Evolutionary conservation across 495 filamentous ascomycete genomes (phyloP).

Genomic region (Aspergillus avenaceus): DNA sequence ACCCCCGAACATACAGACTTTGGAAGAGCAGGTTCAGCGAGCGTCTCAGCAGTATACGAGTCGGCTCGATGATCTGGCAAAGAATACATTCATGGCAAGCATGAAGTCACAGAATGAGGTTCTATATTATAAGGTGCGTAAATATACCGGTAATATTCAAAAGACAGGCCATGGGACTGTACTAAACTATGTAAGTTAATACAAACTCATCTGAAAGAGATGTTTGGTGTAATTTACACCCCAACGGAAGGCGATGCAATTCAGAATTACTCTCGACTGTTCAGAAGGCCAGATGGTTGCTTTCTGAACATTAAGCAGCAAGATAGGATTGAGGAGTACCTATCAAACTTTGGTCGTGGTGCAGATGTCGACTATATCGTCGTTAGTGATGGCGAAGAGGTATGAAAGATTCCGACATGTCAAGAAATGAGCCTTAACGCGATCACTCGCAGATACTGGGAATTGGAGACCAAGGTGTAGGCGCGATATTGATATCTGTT

Average conservation of each 20-base stretch:
- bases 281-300: slow-evolving; percentile 71
- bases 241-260: slow-evolving; percentile 93
- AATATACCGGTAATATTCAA: background rate
- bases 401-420: slow-evolving; percentile 8
- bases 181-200: slow-evolving; percentile 44
- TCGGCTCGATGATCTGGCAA: slow-evolving; percentile 57
- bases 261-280: slow-evolving; percentile 75
- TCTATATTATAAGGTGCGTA: slow-evolving; percentile 61
- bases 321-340: slow-evolving; percentile 55
- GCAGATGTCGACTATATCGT: slow-evolving; percentile 89
- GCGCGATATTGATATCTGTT: slow-evolving; percentile 78
- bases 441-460: slow-evolving; percentile 63
- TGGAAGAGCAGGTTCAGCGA: slow-evolving; percentile 74
- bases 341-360: slow-evolving; percentile 61
- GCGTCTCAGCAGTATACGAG: slow-evolving; percentile 77
- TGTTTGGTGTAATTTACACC: slow-evolving; percentile 86
- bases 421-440: slow-evolving; percentile 12
- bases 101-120: slow-evolving; percentile 82
- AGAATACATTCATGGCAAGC: slow-evolving; percentile 79
- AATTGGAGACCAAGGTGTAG: slow-evolving; percentile 89
- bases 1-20: slow-evolving; percentile 66
- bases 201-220: slow-evolving; percentile 69
- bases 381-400: slow-evolving; percentile 72
- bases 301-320: slow-evolving; percentile 51
- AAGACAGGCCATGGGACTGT: background rate